These are phyloP conservation scores for Terana coerulea DNA, from an alignment of 768 basidiomycete species.

Conservation along the genomic window DNA sequence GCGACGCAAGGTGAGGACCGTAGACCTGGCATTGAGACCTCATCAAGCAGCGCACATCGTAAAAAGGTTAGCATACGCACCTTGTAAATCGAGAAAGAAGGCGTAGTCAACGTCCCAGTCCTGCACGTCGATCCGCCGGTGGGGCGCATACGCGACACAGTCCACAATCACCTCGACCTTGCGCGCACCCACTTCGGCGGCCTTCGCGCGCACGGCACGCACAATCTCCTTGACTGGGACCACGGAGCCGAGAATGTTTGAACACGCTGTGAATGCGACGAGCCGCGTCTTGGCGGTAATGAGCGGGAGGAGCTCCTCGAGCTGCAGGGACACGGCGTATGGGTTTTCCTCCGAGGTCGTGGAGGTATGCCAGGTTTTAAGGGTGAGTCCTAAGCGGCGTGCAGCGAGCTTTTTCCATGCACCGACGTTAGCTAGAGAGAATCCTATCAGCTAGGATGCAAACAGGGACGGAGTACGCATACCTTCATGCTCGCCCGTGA, in stretches of 20 bases:
- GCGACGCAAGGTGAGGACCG: slow-evolving; percentile 64
- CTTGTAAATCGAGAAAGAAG: slow-evolving; percentile 75
- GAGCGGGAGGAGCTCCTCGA: slow-evolving; percentile 56
- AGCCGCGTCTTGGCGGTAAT: slow-evolving; percentile 65
- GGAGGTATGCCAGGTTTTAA: slow-evolving; percentile 59
- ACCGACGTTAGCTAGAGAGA: slow-evolving; percentile 58
- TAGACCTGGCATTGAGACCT: slow-evolving; percentile 59
- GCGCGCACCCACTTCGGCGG: slow-evolving; percentile 45
- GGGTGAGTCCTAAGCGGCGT: slow-evolving; percentile 43
- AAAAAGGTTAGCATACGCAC: slow-evolving; percentile 32
- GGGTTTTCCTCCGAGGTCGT: slow-evolving; percentile 45
- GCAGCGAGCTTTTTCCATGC: slow-evolving; percentile 74
- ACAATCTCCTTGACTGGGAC: slow-evolving; percentile 58
- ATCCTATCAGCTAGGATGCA: neutral
- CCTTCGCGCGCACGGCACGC: slow-evolving; percentile 45
- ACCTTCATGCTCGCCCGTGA: slow-evolving; percentile 84
- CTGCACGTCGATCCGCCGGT: slow-evolving; percentile 65
- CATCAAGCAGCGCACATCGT: neutral
- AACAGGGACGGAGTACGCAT: neutral
- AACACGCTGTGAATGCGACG: slow-evolving; percentile 70
- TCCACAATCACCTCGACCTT: slow-evolving; percentile 71
- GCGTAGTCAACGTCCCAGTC: slow-evolving; percentile 78
- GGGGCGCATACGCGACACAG: slow-evolving; percentile 78
- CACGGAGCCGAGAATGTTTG: slow-evolving; percentile 69
- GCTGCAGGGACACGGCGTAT: slow-evolving; percentile 55